Evolutionary conservation across 148 eudicot genomes (phyloP).

Genomic region (Beta vulgaris): DNA sequence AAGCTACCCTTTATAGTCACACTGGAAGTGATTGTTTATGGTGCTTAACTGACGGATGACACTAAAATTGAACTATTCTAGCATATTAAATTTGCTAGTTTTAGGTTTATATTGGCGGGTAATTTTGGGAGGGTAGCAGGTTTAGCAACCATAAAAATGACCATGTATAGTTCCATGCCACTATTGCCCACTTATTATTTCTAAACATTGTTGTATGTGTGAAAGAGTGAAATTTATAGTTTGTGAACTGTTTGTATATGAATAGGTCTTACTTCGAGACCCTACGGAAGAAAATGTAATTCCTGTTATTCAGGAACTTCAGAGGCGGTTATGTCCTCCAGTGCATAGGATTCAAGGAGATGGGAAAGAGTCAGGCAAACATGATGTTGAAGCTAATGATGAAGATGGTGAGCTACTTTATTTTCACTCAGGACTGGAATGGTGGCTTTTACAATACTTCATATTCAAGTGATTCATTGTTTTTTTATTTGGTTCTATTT

Average conservation of each 20-base stretch:
- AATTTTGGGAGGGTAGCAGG: too few species aligned
- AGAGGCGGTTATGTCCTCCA: conserved; percentile 48
- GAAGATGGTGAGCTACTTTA: conserved; percentile 55
- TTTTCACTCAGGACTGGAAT: not conserved
- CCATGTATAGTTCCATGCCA: not conserved
- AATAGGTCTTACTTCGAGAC: conserved; percentile 69
- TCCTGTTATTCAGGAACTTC: conserved; percentile 71
- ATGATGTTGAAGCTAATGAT: conserved; percentile 60
- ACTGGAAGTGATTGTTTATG: not conserved
- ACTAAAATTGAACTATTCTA: not conserved
- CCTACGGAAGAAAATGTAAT: conserved; percentile 60
- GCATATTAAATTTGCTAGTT: not conserved
- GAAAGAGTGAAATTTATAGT: not conserved
- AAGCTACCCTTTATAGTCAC: not conserved
- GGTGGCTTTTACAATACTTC: not conserved
- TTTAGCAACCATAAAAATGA: not conserved
- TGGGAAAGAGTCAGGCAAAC: conserved; percentile 45
- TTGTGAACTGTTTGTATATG: not conserved
- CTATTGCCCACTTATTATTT: not conserved
- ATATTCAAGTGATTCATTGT: too few species aligned
- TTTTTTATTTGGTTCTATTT: not conserved
- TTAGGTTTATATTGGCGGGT: not conserved
- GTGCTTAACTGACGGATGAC: not conserved
- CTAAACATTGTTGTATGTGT: not conserved
- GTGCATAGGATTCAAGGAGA: conserved; percentile 43